Conservation (phyloP, 495 filamentous ascomycete genomes). For the Talaromyces nanjingensis region DNA sequence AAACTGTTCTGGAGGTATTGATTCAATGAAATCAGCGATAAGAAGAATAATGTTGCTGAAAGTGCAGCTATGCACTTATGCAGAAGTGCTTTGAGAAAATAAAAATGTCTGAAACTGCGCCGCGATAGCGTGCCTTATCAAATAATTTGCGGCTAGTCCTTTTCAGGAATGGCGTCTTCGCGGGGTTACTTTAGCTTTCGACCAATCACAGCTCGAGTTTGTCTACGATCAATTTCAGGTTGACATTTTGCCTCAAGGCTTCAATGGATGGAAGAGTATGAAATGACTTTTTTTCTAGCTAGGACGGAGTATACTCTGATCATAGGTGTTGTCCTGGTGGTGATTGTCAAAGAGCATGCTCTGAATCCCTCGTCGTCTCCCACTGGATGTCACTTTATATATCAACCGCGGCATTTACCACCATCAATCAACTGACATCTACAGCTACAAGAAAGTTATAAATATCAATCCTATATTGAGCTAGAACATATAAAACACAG, state of each 20-base stretch:
- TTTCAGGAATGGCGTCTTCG: background rate
- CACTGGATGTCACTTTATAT: background rate
- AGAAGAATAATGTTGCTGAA: background rate
- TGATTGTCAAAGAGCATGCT: too few relatives aligned
- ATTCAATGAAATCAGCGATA: background rate
- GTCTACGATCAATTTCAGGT: background rate
- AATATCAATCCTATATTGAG: background rate
- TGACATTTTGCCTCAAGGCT: background rate
- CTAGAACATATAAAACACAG: background rate
- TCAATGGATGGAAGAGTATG: background rate
- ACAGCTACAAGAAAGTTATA: background rate
- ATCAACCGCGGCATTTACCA: background rate
- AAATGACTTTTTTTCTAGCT: background rate
- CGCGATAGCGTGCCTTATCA: slow-evolving; percentile 2
- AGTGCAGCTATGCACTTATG: background rate
- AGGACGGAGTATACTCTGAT: too few relatives aligned
- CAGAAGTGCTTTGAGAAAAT: background rate
- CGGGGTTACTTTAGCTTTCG: background rate
- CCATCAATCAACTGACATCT: background rate
- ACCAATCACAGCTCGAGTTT: background rate
- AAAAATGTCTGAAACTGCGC: background rate
- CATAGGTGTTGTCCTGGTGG: too few relatives aligned
- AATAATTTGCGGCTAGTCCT: background rate
- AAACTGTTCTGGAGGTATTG: background rate
- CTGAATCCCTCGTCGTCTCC: background rate